phyloP scores from a whole-genome alignment of 352 stramenopile genomes.

The Globisporangium middletonii region DNA sequence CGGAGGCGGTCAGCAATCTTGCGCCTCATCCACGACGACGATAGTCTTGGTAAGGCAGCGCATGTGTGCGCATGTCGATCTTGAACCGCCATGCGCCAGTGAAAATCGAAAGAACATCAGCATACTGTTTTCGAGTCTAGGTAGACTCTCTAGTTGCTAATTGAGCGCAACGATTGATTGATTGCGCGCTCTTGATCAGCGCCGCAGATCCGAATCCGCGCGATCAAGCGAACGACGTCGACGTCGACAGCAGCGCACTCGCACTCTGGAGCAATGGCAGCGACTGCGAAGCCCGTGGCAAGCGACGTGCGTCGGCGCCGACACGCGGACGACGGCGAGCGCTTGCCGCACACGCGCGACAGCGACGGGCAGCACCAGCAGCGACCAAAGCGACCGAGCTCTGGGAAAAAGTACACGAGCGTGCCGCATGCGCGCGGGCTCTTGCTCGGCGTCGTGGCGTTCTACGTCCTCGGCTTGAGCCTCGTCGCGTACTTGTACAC shows the following conservation, averaged over 20 bases:
- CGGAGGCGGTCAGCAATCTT: neutral
- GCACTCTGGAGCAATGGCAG: neutral
- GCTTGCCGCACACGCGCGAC: neutral
- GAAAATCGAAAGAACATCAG: too few relatives aligned
- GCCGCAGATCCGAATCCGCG: too few relatives aligned
- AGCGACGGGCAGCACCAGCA: neutral
- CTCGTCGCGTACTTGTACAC: constrained; percentile 38
- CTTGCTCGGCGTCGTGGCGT: constrained; percentile 34
- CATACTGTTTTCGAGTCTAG: too few relatives aligned
- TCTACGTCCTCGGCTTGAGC: constrained; percentile 31
- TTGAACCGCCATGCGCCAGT: too few relatives aligned
- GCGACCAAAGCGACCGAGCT: constrained; percentile 3
- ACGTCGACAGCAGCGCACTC: neutral
- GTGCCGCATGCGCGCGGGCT: constrained; percentile 19
- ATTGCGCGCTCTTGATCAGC: too few relatives aligned
- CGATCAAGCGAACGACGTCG: too few relatives aligned
- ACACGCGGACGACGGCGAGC: neutral
- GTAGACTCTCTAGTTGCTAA: too few relatives aligned
- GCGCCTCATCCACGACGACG: too few relatives aligned
- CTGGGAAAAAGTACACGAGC: constrained; percentile 2
- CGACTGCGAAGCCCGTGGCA: neutral
- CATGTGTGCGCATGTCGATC: too few relatives aligned
- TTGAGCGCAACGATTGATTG: too few relatives aligned
- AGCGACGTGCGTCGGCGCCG: constrained; percentile 8
- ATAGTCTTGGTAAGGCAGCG: neutral